Evolutionary conservation across 345 rosid species (phyloP).

Genomic region (Bretschneidera sinensis): DNA sequence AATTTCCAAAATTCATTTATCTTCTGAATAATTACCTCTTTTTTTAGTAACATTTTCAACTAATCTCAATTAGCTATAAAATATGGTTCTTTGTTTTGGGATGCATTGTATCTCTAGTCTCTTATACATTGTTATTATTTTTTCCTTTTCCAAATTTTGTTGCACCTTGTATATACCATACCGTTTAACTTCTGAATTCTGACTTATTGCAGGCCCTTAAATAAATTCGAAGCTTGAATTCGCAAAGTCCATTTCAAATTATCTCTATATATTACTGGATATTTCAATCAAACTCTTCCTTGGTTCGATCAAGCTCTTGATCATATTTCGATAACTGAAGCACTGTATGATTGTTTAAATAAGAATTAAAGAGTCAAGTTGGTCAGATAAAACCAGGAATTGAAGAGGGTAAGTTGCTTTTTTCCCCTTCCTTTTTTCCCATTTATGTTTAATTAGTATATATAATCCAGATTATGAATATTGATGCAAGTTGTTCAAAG

Average conservation of each 20-base stretch:
- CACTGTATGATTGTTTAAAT: slow-evolving; percentile 20
- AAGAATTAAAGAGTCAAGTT: slow-evolving; percentile 21
- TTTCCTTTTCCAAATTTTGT: too few relatives aligned
- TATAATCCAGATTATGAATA: slow-evolving; percentile 6
- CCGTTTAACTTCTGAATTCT: neutral
- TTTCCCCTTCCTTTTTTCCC: neutral
- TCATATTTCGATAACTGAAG: slow-evolving; percentile 7
- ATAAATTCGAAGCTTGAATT: slow-evolving; percentile 14
- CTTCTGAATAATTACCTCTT: too few relatives aligned
- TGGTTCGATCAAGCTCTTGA: slow-evolving; percentile 14
- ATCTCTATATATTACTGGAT: slow-evolving; percentile 7
- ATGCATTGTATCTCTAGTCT: too few relatives aligned
- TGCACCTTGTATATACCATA: too few relatives aligned
- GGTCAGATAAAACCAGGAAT: slow-evolving; percentile 18
- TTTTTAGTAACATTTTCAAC: too few relatives aligned
- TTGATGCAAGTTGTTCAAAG: neutral
- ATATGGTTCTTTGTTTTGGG: too few relatives aligned
- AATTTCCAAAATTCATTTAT: too few relatives aligned
- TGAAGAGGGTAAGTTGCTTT: slow-evolving; percentile 30
- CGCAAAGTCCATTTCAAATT: slow-evolving; percentile 9
- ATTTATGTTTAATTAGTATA: slow-evolving; percentile 1
- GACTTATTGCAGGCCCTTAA: slow-evolving; percentile 27
- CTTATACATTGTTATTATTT: too few relatives aligned
- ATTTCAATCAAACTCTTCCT: slow-evolving; percentile 10
- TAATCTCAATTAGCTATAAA: too few relatives aligned